Percentiles rank a stretch among this genome's conserved stretches.
These are phyloP conservation scores for Hansenula lynferdii DNA, from an alignment of 1,139 yeast genomes.

Conservation along the genomic window DNA sequence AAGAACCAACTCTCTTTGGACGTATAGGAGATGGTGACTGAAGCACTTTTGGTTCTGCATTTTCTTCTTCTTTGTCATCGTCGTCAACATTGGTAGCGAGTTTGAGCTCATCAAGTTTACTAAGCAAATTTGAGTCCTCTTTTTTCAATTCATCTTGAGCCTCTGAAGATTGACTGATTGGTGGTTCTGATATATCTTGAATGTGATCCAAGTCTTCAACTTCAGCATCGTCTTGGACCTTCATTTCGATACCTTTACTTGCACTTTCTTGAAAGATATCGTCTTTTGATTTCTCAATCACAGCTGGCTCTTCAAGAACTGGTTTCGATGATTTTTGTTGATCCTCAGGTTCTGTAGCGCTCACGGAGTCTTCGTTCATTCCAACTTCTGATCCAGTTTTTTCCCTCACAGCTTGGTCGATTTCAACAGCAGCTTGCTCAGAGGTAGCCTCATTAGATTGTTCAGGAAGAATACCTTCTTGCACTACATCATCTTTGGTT, in stretches of 20 bases:
- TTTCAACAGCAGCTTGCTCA: neutral
- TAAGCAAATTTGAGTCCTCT: slow-evolving; percentile 5
- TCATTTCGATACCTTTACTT: neutral
- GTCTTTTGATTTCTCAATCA: neutral
- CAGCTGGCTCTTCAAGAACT: neutral
- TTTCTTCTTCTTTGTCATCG: slow-evolving; percentile 5
- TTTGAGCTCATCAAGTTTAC: slow-evolving; percentile 3
- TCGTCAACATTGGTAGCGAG: neutral
- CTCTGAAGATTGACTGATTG: slow-evolving; percentile 8
- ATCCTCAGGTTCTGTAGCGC: neutral
- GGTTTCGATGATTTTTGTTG: too few species aligned
- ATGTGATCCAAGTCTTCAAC: slow-evolving; percentile 2
- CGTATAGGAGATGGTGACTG: slow-evolving; percentile 8
- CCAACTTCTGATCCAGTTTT: neutral
- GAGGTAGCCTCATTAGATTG: neutral
- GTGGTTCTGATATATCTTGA: slow-evolving; percentile 5
- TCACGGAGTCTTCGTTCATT: neutral
- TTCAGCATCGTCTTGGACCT: slow-evolving; percentile 3
- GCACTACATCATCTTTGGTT: neutral
- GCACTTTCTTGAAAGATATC: too few species aligned
- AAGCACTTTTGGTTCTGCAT: slow-evolving; percentile 1
- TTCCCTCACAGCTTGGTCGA: neutral
- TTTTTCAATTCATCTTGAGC: slow-evolving; percentile 2
- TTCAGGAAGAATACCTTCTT: neutral
- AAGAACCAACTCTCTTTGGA: slow-evolving; percentile 6